Evolutionary conservation across 768 basidiomycete species (phyloP).

Genomic region (Leucocoprinus birnbaumii): DNA sequence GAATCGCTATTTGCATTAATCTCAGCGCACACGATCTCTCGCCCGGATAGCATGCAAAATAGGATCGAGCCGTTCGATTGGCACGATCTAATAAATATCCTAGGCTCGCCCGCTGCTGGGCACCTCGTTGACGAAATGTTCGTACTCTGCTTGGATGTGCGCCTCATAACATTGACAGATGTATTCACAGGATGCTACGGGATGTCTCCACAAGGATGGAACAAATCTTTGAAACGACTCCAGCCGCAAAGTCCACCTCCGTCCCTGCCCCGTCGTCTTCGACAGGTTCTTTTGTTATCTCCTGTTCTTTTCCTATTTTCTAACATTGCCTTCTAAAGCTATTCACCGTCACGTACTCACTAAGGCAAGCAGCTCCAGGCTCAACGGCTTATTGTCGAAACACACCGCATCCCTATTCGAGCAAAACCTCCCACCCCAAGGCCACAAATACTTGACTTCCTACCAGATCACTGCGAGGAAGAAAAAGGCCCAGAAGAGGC

Average conservation of each 20-base stretch:
- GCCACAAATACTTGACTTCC: background rate
- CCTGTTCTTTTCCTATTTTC: background rate
- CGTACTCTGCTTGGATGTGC: background rate
- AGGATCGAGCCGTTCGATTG: conserved; percentile 13
- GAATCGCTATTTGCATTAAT: conserved; percentile 9
- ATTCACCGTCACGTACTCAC: background rate
- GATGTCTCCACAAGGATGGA: conserved; percentile 5
- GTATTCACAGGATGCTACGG: conserved; percentile 1
- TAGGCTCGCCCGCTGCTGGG: conserved; percentile 4
- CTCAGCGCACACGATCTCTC: conserved; percentile 10
- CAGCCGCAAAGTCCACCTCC: conserved; percentile 3
- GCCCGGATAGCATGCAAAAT: conserved; percentile 12
- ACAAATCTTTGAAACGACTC: conserved; percentile 1
- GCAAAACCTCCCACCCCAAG: conserved; percentile 1
- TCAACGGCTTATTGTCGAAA: conserved; percentile 1
- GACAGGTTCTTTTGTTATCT: background rate
- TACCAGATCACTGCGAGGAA: background rate
- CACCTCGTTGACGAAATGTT: conserved; percentile 12
- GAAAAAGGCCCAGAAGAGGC: background rate
- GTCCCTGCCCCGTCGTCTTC: background rate
- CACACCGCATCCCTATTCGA: conserved; percentile 1
- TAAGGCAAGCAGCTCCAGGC: background rate
- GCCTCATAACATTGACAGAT: background rate
- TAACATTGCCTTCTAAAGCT: background rate
- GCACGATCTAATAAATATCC: conserved; percentile 7